Percentiles rank a stretch among this genome's conserved stretches.
Conservation (phyloP, 352 stramenopile genomes). For the Pythium plurisporium region DNA sequence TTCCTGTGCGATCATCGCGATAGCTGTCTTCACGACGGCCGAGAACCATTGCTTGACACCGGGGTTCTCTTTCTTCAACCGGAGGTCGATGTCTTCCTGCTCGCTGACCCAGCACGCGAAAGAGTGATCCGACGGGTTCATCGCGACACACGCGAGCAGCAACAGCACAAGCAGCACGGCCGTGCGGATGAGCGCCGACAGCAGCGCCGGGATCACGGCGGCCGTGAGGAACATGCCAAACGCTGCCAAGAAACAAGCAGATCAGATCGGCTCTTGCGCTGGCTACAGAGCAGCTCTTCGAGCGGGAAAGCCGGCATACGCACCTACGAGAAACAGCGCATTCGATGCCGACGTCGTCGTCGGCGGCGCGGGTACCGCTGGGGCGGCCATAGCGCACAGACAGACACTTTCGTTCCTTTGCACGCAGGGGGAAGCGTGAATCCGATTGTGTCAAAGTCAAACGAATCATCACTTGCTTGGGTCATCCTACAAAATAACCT, state of each 20-base stretch:
- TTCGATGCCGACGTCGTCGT: slow-evolving; percentile 48
- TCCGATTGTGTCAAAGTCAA: too few relatives aligned
- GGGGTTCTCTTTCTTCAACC: slow-evolving; percentile 21
- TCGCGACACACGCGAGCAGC: slow-evolving; percentile 30
- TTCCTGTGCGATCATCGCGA: slow-evolving; percentile 60
- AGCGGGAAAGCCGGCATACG: slow-evolving; percentile 5
- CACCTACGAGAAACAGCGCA: slow-evolving; percentile 66
- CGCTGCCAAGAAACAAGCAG: slow-evolving; percentile 18
- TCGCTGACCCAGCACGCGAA: slow-evolving; percentile 62
- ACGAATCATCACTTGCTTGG: too few relatives aligned
- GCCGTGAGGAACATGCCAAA: slow-evolving; percentile 70
- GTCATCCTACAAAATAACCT: slow-evolving; percentile 1
- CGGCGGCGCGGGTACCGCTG: slow-evolving; percentile 6
- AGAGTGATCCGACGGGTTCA: slow-evolving; percentile 66
- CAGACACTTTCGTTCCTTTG: too few relatives aligned
- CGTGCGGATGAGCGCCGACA: slow-evolving; percentile 40
- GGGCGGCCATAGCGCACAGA: slow-evolving; percentile 5
- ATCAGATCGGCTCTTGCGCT: neutral
- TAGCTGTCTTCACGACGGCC: slow-evolving; percentile 63
- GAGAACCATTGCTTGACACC: slow-evolving; percentile 65
- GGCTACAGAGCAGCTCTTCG: neutral
- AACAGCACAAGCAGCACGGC: slow-evolving; percentile 27
- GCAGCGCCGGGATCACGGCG: slow-evolving; percentile 53
- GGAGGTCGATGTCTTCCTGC: slow-evolving; percentile 51
- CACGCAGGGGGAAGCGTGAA: too few relatives aligned